Evolutionary conservation across 139 green algal genomes (phyloP), one percentile per base, ranked within the genome.

Genomic region (Picochlorum sp.): DNA sequence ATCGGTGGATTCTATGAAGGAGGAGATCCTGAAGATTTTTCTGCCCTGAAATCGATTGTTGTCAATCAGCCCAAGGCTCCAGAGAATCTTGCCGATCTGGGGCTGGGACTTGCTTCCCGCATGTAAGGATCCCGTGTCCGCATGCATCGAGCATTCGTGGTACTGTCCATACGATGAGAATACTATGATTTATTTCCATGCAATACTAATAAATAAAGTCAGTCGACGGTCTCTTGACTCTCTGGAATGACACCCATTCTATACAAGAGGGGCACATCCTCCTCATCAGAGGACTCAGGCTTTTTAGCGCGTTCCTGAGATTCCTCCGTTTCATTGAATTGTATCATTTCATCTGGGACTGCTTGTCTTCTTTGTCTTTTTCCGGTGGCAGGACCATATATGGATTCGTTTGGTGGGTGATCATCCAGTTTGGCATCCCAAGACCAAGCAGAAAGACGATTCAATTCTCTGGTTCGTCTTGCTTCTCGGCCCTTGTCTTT

Each of bases 1-100:
- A 72, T 92, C 11, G 89, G 90, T 3, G 87, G 79, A 8, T 96
- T 96, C 64, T 55, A 95, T 67, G 89, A 96, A 74, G 69, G 81
- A 5, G 84, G 83, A 24, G 66, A 18, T 9, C 34, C 31, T 8
- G 89, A 96, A 10, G 86, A 96, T 58, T 81, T 83, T 50, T 79
- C 75, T 15, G 78, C 78, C 4, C 71, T 96, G 26, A 87, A 87
- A 56, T 71, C 77, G 61, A 41, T 86, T 55, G 81, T 74, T 26
- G 31, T 66, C 51, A 23, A 61, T 13, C 67, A 71, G 57, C 67
- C 79, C 4, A 9, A 57, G 2, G 75, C 70, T 4, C 76, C 81
- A 15, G 60, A 75, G 16, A 57, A 65, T 38, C 28, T 70, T 7
- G 68, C 62, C 3, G 58, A 49, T 5, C 55, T 68, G 60, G 78